phyloP scores from a whole-genome alignment of 768 basidiomycete species.

The Mycena floridula region DNA sequence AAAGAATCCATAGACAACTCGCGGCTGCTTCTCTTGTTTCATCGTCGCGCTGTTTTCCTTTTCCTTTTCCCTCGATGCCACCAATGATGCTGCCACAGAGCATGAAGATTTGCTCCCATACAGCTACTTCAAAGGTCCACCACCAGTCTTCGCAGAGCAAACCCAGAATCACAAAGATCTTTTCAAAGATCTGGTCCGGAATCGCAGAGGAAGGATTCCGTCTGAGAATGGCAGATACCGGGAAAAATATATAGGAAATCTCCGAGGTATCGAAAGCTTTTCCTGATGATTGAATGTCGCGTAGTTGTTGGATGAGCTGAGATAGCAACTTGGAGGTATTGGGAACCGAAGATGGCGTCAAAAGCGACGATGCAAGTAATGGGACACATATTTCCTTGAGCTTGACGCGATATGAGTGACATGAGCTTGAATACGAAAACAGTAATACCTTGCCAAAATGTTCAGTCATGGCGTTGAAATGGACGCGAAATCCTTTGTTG shows the following conservation, averaged over 20 bases:
- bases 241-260: constrained; percentile 83
- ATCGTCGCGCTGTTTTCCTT: constrained; percentile 64
- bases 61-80: constrained; percentile 62
- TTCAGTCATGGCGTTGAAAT: no score
- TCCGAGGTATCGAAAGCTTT: constrained; percentile 46
- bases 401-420: constrained; percentile 25
- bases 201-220: constrained; percentile 65
- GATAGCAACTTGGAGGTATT: constrained; percentile 45
- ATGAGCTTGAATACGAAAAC: no score
- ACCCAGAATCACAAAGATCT: constrained; percentile 51
- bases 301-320: constrained; percentile 43
- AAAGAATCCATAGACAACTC: constrained; percentile 55
- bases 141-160: constrained; percentile 73
- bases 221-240: constrained; percentile 77
- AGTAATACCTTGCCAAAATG: no score
- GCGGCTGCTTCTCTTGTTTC: constrained; percentile 78
- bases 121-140: constrained; percentile 67
- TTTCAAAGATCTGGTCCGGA: constrained; percentile 77
- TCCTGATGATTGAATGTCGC: constrained; percentile 30
- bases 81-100: constrained; percentile 62
- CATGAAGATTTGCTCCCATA: constrained; percentile 87
- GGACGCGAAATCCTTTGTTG: no score
- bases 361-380: constrained; percentile 62
- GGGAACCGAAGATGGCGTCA: constrained; percentile 50
- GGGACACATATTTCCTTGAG: constrained; percentile 77